Conservation (phyloP, 1,284 basidiomycete genomes). For the Rhodotorula sp. region DNA sequence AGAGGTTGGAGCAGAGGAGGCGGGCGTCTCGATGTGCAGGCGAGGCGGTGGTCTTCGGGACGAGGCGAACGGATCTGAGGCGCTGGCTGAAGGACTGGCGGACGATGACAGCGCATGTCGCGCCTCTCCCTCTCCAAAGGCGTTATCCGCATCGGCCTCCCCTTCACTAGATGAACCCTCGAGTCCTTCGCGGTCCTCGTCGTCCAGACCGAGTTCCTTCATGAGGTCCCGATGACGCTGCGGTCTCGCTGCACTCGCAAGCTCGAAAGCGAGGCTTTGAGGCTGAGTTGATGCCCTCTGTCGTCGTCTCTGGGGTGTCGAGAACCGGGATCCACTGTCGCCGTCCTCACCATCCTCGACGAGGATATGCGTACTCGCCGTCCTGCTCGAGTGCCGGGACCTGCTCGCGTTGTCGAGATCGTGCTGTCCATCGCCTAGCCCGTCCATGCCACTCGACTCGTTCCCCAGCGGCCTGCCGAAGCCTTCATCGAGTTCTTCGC, state of each 20-base stretch:
- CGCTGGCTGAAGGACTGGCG: too few relatives aligned
- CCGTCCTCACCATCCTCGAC: too few relatives aligned
- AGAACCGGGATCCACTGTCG: background rate
- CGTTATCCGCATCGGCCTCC: background rate
- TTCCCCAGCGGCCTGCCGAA: background rate
- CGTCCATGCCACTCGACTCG: background rate
- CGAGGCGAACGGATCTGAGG: background rate
- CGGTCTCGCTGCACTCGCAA: conserved; percentile 20
- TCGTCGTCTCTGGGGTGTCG: background rate
- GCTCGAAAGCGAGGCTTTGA: conserved; percentile 27
- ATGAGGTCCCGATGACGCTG: conserved; percentile 15
- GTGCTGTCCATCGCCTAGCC: background rate
- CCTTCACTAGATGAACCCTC: background rate
- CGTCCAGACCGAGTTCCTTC: conserved; percentile 28
- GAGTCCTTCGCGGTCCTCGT: background rate
- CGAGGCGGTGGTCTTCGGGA: background rate
- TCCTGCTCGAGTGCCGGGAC: background rate
- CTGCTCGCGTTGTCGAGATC: too few relatives aligned
- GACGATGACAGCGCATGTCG: background rate
- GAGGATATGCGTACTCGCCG: background rate
- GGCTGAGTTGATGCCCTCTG: background rate
- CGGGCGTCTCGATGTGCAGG: background rate
- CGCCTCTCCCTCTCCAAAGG: too few relatives aligned
- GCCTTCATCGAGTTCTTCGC: conserved; percentile 2
- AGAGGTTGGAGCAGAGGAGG: background rate